These are phyloP conservation scores for Cryoendolithus antarcticus DNA, from an alignment of 2,329 filamentous ascomycete genomes.

Conservation along the genomic window DNA sequence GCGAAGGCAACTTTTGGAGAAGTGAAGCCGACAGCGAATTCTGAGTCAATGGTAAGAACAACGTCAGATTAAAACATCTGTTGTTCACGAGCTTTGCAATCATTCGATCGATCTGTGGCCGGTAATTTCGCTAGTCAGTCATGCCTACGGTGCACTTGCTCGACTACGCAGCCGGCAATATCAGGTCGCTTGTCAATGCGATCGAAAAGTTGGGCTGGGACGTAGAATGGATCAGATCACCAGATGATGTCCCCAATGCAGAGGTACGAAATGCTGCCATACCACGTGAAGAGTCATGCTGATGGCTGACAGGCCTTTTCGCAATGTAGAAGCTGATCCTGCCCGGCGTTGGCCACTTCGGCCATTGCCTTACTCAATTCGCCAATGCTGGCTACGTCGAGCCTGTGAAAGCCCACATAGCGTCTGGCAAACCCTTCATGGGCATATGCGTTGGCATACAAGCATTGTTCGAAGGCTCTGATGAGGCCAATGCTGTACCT, in stretches of 20 bases:
- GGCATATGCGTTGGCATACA: constrained; percentile 93
- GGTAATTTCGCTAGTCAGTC: too few relatives aligned
- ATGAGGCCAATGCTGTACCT: constrained; percentile 58
- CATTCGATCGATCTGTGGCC: too few relatives aligned
- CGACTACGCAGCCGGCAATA: constrained; percentile 92
- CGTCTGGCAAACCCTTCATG: constrained; percentile 92
- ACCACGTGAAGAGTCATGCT: constrained; percentile 9
- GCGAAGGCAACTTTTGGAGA: too few relatives aligned
- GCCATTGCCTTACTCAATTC: constrained; percentile 83
- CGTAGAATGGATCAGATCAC: constrained; percentile 81
- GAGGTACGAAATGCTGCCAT: constrained; percentile 45
- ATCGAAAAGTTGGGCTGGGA: constrained; percentile 91
- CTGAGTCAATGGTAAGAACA: too few relatives aligned
- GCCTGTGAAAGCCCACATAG: constrained; percentile 70
- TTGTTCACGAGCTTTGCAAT: too few relatives aligned
- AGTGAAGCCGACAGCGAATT: too few relatives aligned
- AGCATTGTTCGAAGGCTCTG: constrained; percentile 75
- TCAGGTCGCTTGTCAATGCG: constrained; percentile 90
- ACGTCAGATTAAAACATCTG: too few relatives aligned
- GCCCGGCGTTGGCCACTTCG: constrained; percentile 93
- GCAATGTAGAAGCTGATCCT: constrained; percentile 70
- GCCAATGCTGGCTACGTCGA: constrained; percentile 70
- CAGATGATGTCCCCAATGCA: constrained; percentile 71
- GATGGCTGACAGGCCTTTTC: constrained; percentile 19
- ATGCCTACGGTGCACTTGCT: constrained; percentile 67